Conservation (phyloP, 495 filamentous ascomycete genomes). For the Paragyromitra xinjiangensis region DNA sequence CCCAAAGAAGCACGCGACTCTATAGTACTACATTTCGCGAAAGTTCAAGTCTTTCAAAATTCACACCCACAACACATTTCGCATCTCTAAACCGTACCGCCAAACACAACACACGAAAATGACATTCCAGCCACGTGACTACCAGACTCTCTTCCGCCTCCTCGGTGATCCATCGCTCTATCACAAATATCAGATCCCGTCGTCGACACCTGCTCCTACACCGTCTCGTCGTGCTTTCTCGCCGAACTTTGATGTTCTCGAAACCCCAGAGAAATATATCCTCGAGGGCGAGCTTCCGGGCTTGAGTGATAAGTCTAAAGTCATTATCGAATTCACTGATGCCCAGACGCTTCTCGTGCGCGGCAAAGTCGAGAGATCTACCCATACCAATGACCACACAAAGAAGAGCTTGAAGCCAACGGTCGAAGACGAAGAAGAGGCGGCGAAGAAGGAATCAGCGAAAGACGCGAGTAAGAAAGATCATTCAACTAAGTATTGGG, state of each 20-base stretch:
- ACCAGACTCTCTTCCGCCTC: slow-evolving; percentile 29
- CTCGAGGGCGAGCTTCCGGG: slow-evolving; percentile 91
- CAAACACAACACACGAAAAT: slow-evolving; percentile 27
- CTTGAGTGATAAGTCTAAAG: slow-evolving; percentile 72
- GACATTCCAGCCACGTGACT: slow-evolving; percentile 17
- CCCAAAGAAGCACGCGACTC: not conserved
- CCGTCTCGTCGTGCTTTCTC: slow-evolving; percentile 62
- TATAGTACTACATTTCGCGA: not conserved
- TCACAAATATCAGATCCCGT: slow-evolving; percentile 29
- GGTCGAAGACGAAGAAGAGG: slow-evolving; percentile 51
- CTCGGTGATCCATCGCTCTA: slow-evolving; percentile 16
- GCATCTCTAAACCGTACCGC: slow-evolving; percentile 19
- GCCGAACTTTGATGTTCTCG: slow-evolving; percentile 82
- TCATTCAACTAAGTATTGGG: slow-evolving; percentile 66
- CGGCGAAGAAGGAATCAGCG: slow-evolving; percentile 10
- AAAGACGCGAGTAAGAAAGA: slow-evolving; percentile 57
- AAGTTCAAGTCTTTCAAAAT: slow-evolving; percentile 5
- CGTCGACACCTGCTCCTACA: not conserved
- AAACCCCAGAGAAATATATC: slow-evolving; percentile 73
- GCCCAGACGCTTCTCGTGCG: slow-evolving; percentile 75
- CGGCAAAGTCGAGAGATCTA: slow-evolving; percentile 71
- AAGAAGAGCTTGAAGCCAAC: slow-evolving; percentile 55
- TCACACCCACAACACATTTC: slow-evolving; percentile 14
- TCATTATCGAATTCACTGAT: slow-evolving; percentile 87
- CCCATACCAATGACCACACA: slow-evolving; percentile 60